Evolutionary conservation across 2,329 filamentous ascomycete species (phyloP).

Genomic region (Didymosphaeria variabile): DNA sequence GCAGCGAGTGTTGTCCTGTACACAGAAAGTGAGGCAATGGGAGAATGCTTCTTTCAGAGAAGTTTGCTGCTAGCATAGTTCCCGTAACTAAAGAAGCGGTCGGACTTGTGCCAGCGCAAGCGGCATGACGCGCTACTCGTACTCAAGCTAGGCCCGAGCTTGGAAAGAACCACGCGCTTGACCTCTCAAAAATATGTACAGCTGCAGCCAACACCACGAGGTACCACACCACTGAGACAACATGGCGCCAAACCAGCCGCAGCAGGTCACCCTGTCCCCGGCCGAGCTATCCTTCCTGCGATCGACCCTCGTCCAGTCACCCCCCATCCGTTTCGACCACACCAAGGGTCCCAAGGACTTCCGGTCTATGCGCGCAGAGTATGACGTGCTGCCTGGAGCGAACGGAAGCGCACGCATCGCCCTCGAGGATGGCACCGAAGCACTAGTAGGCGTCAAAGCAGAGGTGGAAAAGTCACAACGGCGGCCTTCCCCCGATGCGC

Average conservation of each 20-base stretch:
- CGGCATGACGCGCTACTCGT: neutral
- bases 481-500: slow-evolving; percentile 30
- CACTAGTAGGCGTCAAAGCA: slow-evolving; percentile 93
- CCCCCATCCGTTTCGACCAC: slow-evolving; percentile 85
- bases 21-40: neutral
- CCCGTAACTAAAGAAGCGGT: slow-evolving; percentile 20
- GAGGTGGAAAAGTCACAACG: slow-evolving; percentile 80
- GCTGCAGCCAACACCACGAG: neutral
- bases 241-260: slow-evolving; percentile 45
- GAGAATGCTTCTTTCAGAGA: neutral
- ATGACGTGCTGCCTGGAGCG: slow-evolving; percentile 84
- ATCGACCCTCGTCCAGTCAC: slow-evolving; percentile 79
- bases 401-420: slow-evolving; percentile 95
- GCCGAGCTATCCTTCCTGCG: slow-evolving; percentile 97
- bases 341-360: slow-evolving; percentile 75
- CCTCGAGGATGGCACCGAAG: slow-evolving; percentile 94
- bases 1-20: neutral
- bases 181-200: slow-evolving; percentile 5
- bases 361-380: slow-evolving; percentile 88
- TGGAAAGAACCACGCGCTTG: neutral
- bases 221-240: slow-evolving; percentile 14
- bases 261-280: slow-evolving; percentile 82
- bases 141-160: neutral
- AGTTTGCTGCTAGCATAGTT: slow-evolving; percentile 1
- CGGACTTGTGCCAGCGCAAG: slow-evolving; percentile 24